Conservation (phyloP, 176 grass and related monocot species). For the Carex myosuroides region DNA sequence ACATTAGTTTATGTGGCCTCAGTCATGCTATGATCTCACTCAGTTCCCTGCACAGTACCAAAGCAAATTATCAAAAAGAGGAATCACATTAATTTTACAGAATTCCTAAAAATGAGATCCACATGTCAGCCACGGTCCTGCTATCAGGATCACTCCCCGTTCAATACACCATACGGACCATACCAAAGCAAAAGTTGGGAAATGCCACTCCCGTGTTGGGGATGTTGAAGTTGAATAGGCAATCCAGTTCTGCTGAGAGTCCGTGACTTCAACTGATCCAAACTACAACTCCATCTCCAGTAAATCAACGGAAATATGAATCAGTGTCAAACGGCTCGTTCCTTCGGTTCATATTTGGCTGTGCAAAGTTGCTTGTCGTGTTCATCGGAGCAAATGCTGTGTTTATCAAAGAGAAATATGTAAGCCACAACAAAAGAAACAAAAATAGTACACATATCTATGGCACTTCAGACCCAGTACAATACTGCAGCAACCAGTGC, state of each 20-base stretch:
- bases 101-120: not conserved
- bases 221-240: not conserved
- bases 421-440: not conserved
- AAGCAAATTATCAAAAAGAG: not conserved
- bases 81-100: not conserved
- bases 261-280: not conserved
- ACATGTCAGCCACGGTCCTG: not conserved
- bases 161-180: not conserved
- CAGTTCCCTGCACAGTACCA: not conserved
- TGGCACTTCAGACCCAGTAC: not conserved
- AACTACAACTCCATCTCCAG: conserved; percentile 12
- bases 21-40: not conserved
- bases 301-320: conserved; percentile 25
- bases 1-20: not conserved
- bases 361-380: not conserved
- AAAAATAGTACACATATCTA: not conserved
- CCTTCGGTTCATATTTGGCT: conserved; percentile 12
- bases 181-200: not conserved
- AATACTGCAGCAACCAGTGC: not conserved
- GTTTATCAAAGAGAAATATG: not conserved
- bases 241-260: not conserved
- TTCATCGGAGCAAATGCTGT: conserved; percentile 44
- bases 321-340: conserved; percentile 28
- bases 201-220: not conserved
- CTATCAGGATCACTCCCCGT: not conserved